Evolutionary conservation across 1,284 basidiomycete genomes (phyloP), one percentile per base, ranked within the genome.

Genomic region (Neolentinus lepideus): DNA sequence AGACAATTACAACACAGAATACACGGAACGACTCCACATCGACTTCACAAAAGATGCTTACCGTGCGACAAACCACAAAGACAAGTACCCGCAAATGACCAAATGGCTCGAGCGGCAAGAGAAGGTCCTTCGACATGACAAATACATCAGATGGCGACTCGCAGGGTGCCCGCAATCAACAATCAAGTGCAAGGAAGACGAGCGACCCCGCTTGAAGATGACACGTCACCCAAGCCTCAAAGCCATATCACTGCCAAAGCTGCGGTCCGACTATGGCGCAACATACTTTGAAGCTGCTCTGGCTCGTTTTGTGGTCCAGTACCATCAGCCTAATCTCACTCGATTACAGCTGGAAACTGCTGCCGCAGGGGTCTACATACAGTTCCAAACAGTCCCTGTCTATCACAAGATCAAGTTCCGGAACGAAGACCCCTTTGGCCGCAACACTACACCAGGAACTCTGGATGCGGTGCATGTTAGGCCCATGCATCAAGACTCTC

Each of bases 61-160:
- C 50, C 57, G 61, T 11, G 63, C 67, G 3, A 68, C 65, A 9
- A 72, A 72, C 57, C 52, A 59, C 3, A 62, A 63, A 25, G 66
- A 72, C 48, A 62, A 68, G 53, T 61, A 63, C 35, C 46, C 60
- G 1, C 69, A 72, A 53, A 73, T 73, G 71, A 67, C 66, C 10
- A 47, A 51, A 1, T 72, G 71, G 70, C 60, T 74, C 1, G 59
- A 66, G 21, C 58, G 66, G 2, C 54, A 61, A 22, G 68, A 70
- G 52, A 64, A 66, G 53, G 58, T 68, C 6, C 51, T 58, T 4
- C 53, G 48, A 4, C 64, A 64, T 47, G 38, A 51, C 1, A 46
- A 25, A 21, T 46, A 21, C 16, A 25, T 46, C 43, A 16, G 16
- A 46, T 46, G 43, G 43, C 10, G 6, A 4, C n/a, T 21, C 10